These are phyloP conservation scores for Kodamaea sp. DNA, from an alignment of 1,139 yeast species.

Conservation along the genomic window DNA sequence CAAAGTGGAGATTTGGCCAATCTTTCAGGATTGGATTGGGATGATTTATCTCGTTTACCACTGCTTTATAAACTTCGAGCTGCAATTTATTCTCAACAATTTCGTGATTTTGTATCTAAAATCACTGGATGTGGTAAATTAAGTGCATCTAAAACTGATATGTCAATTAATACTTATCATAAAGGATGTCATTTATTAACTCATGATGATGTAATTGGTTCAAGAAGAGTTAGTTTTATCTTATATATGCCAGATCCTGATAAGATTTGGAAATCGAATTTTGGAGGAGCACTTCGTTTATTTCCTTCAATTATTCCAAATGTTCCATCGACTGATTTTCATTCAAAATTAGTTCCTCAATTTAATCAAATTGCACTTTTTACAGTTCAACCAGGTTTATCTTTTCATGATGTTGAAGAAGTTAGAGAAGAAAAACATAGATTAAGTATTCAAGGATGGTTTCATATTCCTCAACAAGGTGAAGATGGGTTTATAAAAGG, in stretches of 20 bases:
- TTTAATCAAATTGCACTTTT: slow-evolving; percentile 96
- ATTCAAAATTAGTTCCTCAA: slow-evolving; percentile 75
- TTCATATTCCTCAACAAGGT: slow-evolving; percentile 92
- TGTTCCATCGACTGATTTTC: slow-evolving; percentile 79
- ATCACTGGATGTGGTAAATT: slow-evolving; percentile 88
- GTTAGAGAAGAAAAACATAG: slow-evolving; percentile 88
- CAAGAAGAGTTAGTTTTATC: slow-evolving; percentile 89
- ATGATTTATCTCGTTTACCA: slow-evolving; percentile 70
- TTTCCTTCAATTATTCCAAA: slow-evolving; percentile 86
- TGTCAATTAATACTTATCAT: slow-evolving; percentile 86
- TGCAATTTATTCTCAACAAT: slow-evolving; percentile 81
- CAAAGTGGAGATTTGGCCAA: slow-evolving; percentile 97
- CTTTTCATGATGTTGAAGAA: slow-evolving; percentile 98
- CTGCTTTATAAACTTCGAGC: slow-evolving; percentile 73
- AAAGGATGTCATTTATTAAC: slow-evolving; percentile 92
- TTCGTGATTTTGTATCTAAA: slow-evolving; percentile 74
- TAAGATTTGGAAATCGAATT: slow-evolving; percentile 75
- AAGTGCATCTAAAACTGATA: slow-evolving; percentile 85
- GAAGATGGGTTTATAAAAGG: slow-evolving; percentile 82
- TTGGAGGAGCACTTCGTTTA: slow-evolving; percentile 89
- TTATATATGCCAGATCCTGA: slow-evolving; percentile 92
- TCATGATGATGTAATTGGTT: slow-evolving; percentile 97
- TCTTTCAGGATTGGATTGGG: slow-evolving; percentile 76
- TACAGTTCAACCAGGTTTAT: slow-evolving; percentile 91
- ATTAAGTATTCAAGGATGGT: slow-evolving; percentile 96